Evolutionary conservation across 306 rosid species (phyloP), one percentile per base, ranked within the genome.

Genomic region (Castanea crenata): DNA sequence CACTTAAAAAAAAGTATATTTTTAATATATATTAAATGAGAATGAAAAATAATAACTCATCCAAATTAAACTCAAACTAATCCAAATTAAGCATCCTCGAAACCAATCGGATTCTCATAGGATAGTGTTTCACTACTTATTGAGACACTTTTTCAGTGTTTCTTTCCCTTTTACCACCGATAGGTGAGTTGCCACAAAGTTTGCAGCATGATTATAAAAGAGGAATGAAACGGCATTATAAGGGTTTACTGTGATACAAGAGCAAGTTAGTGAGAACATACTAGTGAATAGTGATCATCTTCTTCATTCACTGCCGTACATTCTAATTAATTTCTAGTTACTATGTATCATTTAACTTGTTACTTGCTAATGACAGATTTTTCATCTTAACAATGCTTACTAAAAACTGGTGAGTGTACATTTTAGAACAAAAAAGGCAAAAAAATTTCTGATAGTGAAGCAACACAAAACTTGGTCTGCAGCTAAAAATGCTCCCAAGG

Each of bases 401-500:
- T 15, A 27, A 52, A 65, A 73, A 75, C 82, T 55, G 1, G 27
- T 67, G 54, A 19, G 23, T 0, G 21, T 21, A 65, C 11, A 65
- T 34, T 87, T 83, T 85, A 23, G 55, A 58, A 77, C 73, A 69
- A 69, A 41, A 69, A 51, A 65, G 74, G 79, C 63, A 76, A 51
- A 56, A 77, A 41, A 18, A 49, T 57, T 74, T 62, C 73, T 3
- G 31, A 65, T 56, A 78, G 77, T 11, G 65, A 59, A 80, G 20
- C 49, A 65, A 67, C 81, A 12, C 55, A 34, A 20, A n/a, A n/a
- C 21, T 69, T 41, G 44, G 8, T 61, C 76, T 82, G 34, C 85
- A 64, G 21, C 78, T 19, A 35, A 92, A 86, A 51, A 89, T 94
- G 97, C 76, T 89, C 13, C 71, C 74, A 71, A 76, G 74, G 75